Percentiles rank a stretch among this genome's conserved stretches.
phyloP scores from a whole-genome alignment of 208 protist genomes.

The Polymyxa betae region DNA sequence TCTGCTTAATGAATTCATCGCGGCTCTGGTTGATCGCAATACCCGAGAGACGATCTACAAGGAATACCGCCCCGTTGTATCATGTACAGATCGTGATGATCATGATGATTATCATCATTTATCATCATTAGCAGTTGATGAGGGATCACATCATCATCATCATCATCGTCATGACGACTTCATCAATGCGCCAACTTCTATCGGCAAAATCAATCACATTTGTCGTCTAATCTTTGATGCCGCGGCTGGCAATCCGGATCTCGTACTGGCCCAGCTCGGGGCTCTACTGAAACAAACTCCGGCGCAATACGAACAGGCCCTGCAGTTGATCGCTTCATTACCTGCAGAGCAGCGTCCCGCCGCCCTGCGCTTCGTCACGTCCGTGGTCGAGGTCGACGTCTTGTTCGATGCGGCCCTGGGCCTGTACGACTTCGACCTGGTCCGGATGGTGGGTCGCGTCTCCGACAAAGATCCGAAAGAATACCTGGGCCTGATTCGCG shows the following conservation, averaged over 20 bases:
- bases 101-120: neutral
- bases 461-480: neutral
- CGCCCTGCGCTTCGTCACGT: neutral
- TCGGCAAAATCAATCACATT: neutral
- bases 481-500: neutral
- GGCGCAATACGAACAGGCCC: neutral
- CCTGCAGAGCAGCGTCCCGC: no score
- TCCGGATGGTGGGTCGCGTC: neutral
- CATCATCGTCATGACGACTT: neutral
- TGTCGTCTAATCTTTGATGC: neutral
- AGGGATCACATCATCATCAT: neutral
- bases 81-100: neutral
- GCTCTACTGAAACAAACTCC: neutral
- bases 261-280: neutral
- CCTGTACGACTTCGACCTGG: neutral
- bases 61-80: neutral
- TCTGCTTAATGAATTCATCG: neutral
- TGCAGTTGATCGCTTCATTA: neutral
- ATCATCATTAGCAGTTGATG: neutral
- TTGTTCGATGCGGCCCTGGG: neutral
- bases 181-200: neutral
- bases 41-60: neutral
- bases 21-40: neutral
- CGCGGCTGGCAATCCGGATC: neutral
- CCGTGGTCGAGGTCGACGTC: neutral